phyloP scores from a whole-genome alignment of 164 flowering plant genomes.

The Magnolia kwangsiensis region DNA sequence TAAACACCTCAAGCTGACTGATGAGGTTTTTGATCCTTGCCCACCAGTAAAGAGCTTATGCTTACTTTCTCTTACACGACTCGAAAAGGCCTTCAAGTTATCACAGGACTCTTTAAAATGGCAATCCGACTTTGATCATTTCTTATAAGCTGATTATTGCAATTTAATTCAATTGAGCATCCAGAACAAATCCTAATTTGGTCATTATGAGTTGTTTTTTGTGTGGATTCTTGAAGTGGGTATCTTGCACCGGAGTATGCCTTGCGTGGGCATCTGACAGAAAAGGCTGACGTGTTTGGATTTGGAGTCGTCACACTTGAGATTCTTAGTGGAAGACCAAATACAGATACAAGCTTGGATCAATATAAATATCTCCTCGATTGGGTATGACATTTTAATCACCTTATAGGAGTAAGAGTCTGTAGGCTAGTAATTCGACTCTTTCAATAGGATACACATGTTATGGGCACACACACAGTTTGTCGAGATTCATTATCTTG shows the following conservation, averaged over 20 bases:
- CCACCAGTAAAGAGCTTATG: too few relatives aligned
- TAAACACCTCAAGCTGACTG: too few relatives aligned
- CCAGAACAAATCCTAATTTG: conserved; percentile 38
- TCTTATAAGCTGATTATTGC: too few relatives aligned
- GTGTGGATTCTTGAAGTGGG: conserved; percentile 16
- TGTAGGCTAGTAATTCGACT: background rate
- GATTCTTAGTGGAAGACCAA: conserved; percentile 27
- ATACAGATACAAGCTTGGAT: conserved; percentile 21
- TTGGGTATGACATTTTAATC: conserved; percentile 33
- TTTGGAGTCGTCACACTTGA: conserved; percentile 32
- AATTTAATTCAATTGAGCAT: too few relatives aligned
- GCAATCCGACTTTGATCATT: too few relatives aligned
- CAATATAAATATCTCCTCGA: conserved; percentile 27
- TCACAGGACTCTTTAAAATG: too few relatives aligned
- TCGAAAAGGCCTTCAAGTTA: too few relatives aligned
- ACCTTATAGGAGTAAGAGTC: conserved; percentile 12
- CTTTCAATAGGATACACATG: background rate
- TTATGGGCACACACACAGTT: too few relatives aligned
- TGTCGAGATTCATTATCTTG: too few relatives aligned
- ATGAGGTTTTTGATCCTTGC: too few relatives aligned
- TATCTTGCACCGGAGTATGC: conserved; percentile 38
- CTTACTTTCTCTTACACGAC: too few relatives aligned
- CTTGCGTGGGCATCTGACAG: conserved; percentile 33
- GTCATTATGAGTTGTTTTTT: conserved; percentile 21
- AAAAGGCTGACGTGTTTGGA: conserved; percentile 32